Percentiles rank a stretch among this genome's conserved stretches.
These are phyloP conservation scores for Incumbomyces lentus DNA, from an alignment of 2,329 filamentous ascomycete genomes.

Conservation along the genomic window DNA sequence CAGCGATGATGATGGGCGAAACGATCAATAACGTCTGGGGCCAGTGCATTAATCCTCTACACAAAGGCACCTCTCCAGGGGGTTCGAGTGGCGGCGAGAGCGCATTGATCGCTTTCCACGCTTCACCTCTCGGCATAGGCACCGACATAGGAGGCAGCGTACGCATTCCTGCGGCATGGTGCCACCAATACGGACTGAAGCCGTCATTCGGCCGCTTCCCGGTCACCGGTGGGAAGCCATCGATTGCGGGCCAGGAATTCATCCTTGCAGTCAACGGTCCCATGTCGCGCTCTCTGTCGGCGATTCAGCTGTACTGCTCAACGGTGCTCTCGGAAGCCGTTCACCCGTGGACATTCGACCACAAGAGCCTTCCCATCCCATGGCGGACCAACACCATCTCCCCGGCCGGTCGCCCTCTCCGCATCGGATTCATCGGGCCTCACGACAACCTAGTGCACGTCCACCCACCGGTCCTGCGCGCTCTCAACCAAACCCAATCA, in stretches of 20 bases:
- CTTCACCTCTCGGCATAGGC: slow-evolving; percentile 25
- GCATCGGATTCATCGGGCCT: slow-evolving; percentile 29
- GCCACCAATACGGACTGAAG: slow-evolving; percentile 31
- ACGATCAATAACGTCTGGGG: slow-evolving; percentile 35
- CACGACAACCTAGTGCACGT: slow-evolving; percentile 28
- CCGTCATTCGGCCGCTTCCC: slow-evolving; percentile 32
- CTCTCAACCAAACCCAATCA: slow-evolving; percentile 25
- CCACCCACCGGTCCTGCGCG: slow-evolving; percentile 30
- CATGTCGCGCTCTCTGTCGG: slow-evolving; percentile 27
- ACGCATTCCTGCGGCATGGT: slow-evolving; percentile 30
- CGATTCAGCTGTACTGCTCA: slow-evolving; percentile 28
- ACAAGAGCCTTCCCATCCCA: slow-evolving; percentile 30
- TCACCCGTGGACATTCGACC: slow-evolving; percentile 30
- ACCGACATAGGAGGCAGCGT: slow-evolving; percentile 35
- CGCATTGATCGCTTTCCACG: slow-evolving; percentile 26
- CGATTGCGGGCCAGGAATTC: slow-evolving; percentile 31
- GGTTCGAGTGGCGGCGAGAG: slow-evolving; percentile 30
- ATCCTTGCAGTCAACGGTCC: slow-evolving; percentile 31
- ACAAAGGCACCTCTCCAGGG: slow-evolving; percentile 26
- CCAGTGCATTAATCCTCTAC: slow-evolving; percentile 29
- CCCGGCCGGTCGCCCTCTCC: slow-evolving; percentile 27
- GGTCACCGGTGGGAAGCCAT: slow-evolving; percentile 27
- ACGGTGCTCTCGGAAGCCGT: slow-evolving; percentile 25
- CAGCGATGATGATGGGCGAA: slow-evolving; percentile 38
- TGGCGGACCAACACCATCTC: slow-evolving; percentile 28